Conservation (phyloP, 2,329 filamentous ascomycete genomes). For the Fusarium heterosporum region DNA sequence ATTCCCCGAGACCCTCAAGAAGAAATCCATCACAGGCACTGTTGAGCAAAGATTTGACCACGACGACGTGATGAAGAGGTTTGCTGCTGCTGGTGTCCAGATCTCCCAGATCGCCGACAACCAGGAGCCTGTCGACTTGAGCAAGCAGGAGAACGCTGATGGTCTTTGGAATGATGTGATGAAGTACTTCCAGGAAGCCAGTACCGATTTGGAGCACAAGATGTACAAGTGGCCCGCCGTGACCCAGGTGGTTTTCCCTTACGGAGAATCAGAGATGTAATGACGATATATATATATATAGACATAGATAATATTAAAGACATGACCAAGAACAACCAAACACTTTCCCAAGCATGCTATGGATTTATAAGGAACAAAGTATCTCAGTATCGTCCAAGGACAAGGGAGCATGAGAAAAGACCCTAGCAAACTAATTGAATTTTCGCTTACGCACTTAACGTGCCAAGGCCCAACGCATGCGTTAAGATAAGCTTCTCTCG, state of each 20-base stretch:
- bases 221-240: slow-evolving; percentile 17
- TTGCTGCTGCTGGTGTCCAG: slow-evolving; percentile 24
- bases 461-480: background rate
- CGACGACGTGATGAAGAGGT: slow-evolving; percentile 11
- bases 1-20: slow-evolving; percentile 17
- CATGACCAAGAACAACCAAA: background rate
- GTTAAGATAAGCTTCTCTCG: slow-evolving; percentile 19
- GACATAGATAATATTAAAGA: background rate
- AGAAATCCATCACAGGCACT: slow-evolving; percentile 1
- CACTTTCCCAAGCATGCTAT: background rate
- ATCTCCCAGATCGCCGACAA: slow-evolving; percentile 28
- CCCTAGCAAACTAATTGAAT: background rate
- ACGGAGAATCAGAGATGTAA: slow-evolving; percentile 14
- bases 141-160: slow-evolving; percentile 27
- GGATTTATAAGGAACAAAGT: background rate
- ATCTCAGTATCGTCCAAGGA: background rate
- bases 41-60: slow-evolving; percentile 17
- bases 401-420: background rate
- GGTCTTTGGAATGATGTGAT: slow-evolving; percentile 19
- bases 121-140: slow-evolving; percentile 18
- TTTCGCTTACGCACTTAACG: background rate
- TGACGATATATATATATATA: background rate
- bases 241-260: slow-evolving; percentile 15
- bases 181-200: slow-evolving; percentile 15
- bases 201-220: slow-evolving; percentile 15